Base-by-base conservation (phyloP, 371 early-diverging fungal genomes). In the Ordospora colligata region DNA sequence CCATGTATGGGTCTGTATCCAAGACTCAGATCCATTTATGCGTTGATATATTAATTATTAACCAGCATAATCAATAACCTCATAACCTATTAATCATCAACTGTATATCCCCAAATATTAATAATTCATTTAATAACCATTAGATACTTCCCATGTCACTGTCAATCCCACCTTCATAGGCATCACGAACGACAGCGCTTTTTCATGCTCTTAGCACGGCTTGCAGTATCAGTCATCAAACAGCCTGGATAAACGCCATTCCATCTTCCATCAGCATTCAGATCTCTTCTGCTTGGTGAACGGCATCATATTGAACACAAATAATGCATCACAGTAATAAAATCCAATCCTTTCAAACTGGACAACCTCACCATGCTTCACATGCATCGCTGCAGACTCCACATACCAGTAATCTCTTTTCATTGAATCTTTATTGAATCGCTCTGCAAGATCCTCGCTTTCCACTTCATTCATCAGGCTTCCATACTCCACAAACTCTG, bases 301-400 rank as follows among this genome's bases (percentile, higher is more conserved):
- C 52, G 86, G 86, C 6, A 85, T 66, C 42, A 84, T 67, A 75
- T 83, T 77, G 54, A 82, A 82, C 22, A 67, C 73, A 14, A 62
- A 43, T 14, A 69, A 66, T 25, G 27, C 50, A 73, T 83, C 84
- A 44, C 77, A 78, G 46, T 71, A 74, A 66, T 63, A 96, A 87
- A 91, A 97, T 3, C 98, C 99, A 82, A 89, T 89, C 76, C 98
- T 90, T 88, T 98, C 99, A 51, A 99, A 89, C 87, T 99, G 99
- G 67, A 98, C 89, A 76, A 92, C 91, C 67, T 93, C 91, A 19
- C 81, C 84, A 52, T 84, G 79, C 69, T 85, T 82, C 19, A 86
- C 67, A 17, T 78, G 74, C 42, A 88, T 58, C 0, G 43, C 40
- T 74, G 85, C 84, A 51, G 78, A 69, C 69, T 88, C 89, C 37